These are phyloP conservation scores for Plantago ovata DNA, from an alignment of 257 asterid species.

Conservation along the genomic window DNA sequence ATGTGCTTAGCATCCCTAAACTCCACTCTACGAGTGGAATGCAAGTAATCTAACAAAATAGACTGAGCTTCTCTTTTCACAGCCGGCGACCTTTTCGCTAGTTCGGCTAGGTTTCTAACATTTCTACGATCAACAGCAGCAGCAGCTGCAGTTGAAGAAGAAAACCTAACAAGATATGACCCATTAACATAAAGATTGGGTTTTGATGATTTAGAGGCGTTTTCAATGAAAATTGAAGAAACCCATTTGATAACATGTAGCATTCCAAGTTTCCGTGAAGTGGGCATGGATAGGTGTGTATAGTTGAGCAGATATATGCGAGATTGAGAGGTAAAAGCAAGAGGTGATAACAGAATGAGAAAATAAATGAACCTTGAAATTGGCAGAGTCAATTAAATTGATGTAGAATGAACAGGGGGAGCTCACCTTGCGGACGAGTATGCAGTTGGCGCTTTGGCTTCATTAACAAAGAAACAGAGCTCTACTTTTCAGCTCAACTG, in stretches of 20 bases:
- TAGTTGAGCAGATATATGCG: too few species aligned
- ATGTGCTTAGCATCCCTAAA: constrained; percentile 49
- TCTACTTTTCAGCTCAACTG: too few species aligned
- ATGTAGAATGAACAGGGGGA: too few species aligned
- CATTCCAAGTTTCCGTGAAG: constrained; percentile 26
- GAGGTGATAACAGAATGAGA: too few species aligned
- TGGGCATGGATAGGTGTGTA: constrained; percentile 18
- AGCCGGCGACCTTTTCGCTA: constrained; percentile 12
- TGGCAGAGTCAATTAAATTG: too few species aligned
- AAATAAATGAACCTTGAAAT: too few species aligned
- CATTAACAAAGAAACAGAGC: too few species aligned
- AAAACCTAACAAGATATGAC: constrained; percentile 28
- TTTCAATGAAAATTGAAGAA: constrained; percentile 17
- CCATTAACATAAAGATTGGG: constrained; percentile 20
- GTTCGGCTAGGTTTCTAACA: constrained; percentile 6
- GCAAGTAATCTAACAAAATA: constrained; percentile 53
- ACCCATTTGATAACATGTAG: constrained; percentile 27
- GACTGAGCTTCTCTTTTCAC: constrained; percentile 37
- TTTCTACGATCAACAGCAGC: constrained; percentile 3
- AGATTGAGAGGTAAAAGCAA: too few species aligned
- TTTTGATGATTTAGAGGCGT: constrained; percentile 26
- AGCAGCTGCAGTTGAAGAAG: constrained; percentile 5
- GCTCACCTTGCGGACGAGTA: too few species aligned
- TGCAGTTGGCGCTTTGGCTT: too few species aligned
- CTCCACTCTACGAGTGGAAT: constrained; percentile 43